These are phyloP conservation scores for Solanum rostratum DNA, from an alignment of 257 asterid species.

Conservation along the genomic window DNA sequence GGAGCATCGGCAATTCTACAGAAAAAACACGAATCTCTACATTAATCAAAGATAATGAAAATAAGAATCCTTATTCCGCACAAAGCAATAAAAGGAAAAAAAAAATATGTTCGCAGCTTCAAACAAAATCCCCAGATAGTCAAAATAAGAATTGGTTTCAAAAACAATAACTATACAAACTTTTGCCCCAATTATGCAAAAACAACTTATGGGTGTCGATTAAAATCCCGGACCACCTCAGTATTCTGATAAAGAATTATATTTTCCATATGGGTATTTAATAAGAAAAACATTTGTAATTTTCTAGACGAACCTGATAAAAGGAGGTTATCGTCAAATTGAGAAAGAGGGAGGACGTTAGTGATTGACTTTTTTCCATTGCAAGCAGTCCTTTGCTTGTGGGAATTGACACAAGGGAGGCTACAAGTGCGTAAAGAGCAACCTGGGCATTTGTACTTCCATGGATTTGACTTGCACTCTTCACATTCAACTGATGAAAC, in stretches of 20 bases:
- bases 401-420: constrained; percentile 83
- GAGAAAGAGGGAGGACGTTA: constrained; percentile 46
- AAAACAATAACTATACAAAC: neutral
- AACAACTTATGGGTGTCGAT: too few species aligned
- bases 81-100: neutral
- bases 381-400: constrained; percentile 66
- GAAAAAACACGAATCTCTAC: neutral
- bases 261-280: too few species aligned
- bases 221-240: too few species aligned
- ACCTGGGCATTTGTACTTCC: constrained; percentile 88
- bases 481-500: neutral
- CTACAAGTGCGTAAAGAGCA: constrained; percentile 83
- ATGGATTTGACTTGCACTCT: constrained; percentile 21
- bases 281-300: too few species aligned
- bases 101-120: neutral
- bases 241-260: too few species aligned
- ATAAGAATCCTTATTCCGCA: neutral
- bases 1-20: neutral
- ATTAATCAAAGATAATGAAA: neutral
- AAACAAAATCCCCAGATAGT: neutral
- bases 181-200: too few species aligned
- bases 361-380: constrained; percentile 54
- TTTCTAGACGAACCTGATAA: constrained; percentile 53
- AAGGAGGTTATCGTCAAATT: constrained; percentile 60
- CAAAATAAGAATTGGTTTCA: neutral